Evolutionary conservation across 768 basidiomycete genomes (phyloP).

Genomic region (Naematelia aurantialba): DNA sequence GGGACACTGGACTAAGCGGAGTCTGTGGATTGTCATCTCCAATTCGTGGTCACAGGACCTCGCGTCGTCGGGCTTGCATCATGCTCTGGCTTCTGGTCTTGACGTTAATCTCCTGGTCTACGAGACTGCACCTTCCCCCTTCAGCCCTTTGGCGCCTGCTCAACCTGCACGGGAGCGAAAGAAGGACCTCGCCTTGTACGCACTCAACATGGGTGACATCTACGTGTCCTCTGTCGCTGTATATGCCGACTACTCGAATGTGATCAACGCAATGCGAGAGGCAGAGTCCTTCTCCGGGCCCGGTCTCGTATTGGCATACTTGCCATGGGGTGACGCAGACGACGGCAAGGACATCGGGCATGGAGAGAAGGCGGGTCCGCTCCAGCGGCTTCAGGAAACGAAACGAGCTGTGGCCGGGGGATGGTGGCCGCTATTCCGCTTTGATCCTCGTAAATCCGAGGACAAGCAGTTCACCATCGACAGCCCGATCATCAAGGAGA

Average conservation of each 20-base stretch:
- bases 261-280: constrained; percentile 83
- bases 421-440: constrained; percentile 97
- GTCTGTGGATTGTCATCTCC: constrained; percentile 96
- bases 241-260: constrained; percentile 92
- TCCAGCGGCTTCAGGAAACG: constrained; percentile 93
- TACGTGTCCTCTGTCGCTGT: constrained; percentile 94
- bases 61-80: constrained; percentile 90
- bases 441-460: constrained; percentile 82
- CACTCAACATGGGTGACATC: constrained; percentile 96
- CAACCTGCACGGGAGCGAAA: constrained; percentile 62
- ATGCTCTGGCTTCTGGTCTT: constrained; percentile 81
- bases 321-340: constrained; percentile 76
- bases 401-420: constrained; percentile 93
- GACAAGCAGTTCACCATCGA: constrained; percentile 80
- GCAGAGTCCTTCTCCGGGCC: constrained; percentile 88
- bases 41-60: constrained; percentile 98
- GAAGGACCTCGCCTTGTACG: constrained; percentile 94
- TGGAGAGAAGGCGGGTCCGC: constrained; percentile 58
- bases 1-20: constrained; percentile 63
- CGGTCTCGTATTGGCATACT: constrained; percentile 85
- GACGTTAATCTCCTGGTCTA: constrained; percentile 94
- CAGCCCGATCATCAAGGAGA: constrained; percentile 88
- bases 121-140: constrained; percentile 84
- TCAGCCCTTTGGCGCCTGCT: constrained; percentile 56
- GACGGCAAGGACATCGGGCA: constrained; percentile 46